Evolutionary conservation across 108 stramenopile genomes (phyloP).

Genomic region (Fistulifera solaris): DNA sequence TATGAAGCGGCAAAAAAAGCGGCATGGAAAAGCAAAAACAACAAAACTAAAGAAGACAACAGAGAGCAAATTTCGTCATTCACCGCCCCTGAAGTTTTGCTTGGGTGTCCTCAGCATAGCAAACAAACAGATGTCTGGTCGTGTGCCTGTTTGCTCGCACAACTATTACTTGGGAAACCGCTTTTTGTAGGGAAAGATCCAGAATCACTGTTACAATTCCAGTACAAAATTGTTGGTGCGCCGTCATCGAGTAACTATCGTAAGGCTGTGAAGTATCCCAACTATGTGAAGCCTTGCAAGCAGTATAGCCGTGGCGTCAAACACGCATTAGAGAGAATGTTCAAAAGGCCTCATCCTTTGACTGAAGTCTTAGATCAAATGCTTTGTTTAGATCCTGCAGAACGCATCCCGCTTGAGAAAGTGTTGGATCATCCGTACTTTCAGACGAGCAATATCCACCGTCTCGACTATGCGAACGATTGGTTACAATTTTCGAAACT

Average conservation of each 20-base stretch:
- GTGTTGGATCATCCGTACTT: conserved; percentile 57
- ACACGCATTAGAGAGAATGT: conserved; percentile 58
- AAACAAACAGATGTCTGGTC: conserved; percentile 79
- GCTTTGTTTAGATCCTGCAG: conserved; percentile 70
- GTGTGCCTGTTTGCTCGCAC: conserved; percentile 66
- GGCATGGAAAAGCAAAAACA: conserved; percentile 8
- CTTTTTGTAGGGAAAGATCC: conserved; percentile 68
- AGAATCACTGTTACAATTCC: conserved; percentile 38
- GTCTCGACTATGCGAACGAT: conserved; percentile 8
- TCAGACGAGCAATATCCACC: no score
- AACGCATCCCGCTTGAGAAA: conserved; percentile 61
- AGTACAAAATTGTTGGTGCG: conserved; percentile 72
- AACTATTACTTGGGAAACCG: conserved; percentile 67
- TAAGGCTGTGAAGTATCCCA: conserved; percentile 52
- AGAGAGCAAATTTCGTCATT: conserved; percentile 52
- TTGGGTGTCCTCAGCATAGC: conserved; percentile 64
- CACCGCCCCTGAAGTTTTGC: conserved; percentile 64
- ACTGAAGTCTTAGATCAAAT: conserved; percentile 54
- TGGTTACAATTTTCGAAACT: conserved; percentile 17
- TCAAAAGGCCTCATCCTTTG: conserved; percentile 33
- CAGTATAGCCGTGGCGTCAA: conserved; percentile 67
- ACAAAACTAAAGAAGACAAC: conserved; percentile 33
- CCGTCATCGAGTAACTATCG: conserved; percentile 51
- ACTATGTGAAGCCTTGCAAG: conserved; percentile 59
- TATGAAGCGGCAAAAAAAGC: conserved; percentile 19